Evolutionary conservation across 768 basidiomycete species (phyloP).

Genomic region (Stropharia rugosoannulata): DNA sequence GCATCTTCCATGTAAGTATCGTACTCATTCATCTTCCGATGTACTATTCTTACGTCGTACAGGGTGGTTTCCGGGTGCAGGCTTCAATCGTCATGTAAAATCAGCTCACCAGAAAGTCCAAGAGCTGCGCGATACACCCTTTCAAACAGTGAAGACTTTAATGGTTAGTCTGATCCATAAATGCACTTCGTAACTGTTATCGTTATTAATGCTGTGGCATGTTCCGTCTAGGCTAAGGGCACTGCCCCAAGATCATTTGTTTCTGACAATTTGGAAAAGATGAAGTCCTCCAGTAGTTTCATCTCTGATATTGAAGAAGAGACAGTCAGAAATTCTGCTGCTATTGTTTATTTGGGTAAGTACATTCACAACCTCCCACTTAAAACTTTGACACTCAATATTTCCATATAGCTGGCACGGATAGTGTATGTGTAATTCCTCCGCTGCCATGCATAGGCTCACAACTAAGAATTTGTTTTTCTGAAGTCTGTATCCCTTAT

Average conservation of each 20-base stretch:
- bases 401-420: conserved; percentile 1
- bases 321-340: conserved; percentile 1
- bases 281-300: not conserved
- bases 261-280: not conserved
- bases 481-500: conserved; percentile 25
- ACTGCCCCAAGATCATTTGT: conserved; percentile 8
- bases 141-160: conserved; percentile 22
- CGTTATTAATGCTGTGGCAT: not conserved
- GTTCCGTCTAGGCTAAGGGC: conserved; percentile 18
- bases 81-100: conserved; percentile 28
- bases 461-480: not conserved
- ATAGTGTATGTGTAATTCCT: not conserved
- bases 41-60: not conserved
- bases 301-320: not conserved
- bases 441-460: not conserved
- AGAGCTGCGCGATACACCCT: conserved; percentile 26
- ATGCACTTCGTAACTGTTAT: not conserved
- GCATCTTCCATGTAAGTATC: conserved; percentile 24
- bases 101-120: conserved; percentile 17
- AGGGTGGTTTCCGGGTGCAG: conserved; percentile 39
- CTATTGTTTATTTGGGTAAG: conserved; percentile 2
- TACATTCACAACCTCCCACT: not conserved
- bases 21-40: not conserved
- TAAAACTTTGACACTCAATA: not conserved
- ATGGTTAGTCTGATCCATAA: conserved; percentile 16